Evolutionary conservation across 768 basidiomycete genomes (phyloP), one percentile per base, ranked within the genome.

Genomic region (Nidula microcarpa): DNA sequence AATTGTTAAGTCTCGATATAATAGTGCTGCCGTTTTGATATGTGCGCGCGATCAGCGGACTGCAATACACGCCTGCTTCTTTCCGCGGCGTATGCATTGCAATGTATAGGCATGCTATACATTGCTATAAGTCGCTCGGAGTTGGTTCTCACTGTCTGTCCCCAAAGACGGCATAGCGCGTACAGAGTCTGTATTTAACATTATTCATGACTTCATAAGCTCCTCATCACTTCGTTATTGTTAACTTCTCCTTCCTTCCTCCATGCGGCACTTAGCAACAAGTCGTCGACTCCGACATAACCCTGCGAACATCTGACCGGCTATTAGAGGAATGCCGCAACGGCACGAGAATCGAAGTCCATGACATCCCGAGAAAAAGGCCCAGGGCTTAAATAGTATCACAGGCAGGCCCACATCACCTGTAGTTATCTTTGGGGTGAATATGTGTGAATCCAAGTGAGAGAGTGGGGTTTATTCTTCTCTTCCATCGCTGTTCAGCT

Each of bases 311-410:
- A 50, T 50, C 49, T 50, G 49, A 50, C 49, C 49, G 36, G 49
- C 33, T 37, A 50, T 32, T 34, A 50, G 49, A 50, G n/a, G 8
- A 41, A 41, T 50, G 49, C 49, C 49, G 49, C 33, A 39, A 36
- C 49, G 49, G 49, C 49, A 50, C 33, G 10, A 14, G 18, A 7
- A 30, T 41, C 49, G 36, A 23, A 50, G 49, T 16, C 8, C 6
- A 32, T 11, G 49, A 50, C 36, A 36, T 34, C 7, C n/a, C 13
- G 8, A 17, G 47, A 23, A 14, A 49, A 10, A 17, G 32, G 23
- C 9, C 6, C 7, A 35, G 13, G 13, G 7, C 33, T 18, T 8
- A 33, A 49, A 49, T 32, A 6, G 30, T 45, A 18, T 10, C 17
- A 45, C 44, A 45, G 18, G 18, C 10, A 17, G 9, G 18, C 7